Evolutionary conservation across 1,284 basidiomycete genomes (phyloP).

Genomic region (Megacollybia platyphylla): DNA sequence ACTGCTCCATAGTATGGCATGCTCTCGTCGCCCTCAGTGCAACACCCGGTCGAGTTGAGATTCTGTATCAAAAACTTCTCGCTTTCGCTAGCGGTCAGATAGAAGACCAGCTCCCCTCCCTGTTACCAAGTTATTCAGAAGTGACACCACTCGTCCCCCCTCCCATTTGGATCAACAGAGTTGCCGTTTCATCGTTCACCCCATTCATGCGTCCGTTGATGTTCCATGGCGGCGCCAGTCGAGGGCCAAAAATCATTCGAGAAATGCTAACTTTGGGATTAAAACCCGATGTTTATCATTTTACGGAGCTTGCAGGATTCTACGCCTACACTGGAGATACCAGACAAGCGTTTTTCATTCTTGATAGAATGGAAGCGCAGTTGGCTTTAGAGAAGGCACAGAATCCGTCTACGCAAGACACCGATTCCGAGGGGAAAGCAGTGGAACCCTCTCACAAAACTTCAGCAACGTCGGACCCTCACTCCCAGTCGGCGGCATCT

Average conservation of each 20-base stretch:
- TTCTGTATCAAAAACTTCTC: conserved; percentile 10
- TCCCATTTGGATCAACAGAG: conserved; percentile 8
- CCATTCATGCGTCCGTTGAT: conserved; percentile 22
- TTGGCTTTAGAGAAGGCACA: background rate
- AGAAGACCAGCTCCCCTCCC: conserved; percentile 1
- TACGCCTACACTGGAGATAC: conserved; percentile 18
- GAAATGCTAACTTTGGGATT: conserved; percentile 23
- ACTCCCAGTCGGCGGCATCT: background rate
- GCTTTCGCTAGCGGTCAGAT: conserved; percentile 3
- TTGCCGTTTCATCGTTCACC: conserved; percentile 19
- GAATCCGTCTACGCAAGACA: background rate
- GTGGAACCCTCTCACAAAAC: background rate
- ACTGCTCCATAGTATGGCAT: conserved; percentile 21
- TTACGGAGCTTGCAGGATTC: conserved; percentile 23
- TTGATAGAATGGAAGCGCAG: conserved; percentile 13
- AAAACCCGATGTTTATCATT: conserved; percentile 21
- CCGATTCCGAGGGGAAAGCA: background rate
- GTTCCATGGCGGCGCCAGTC: conserved; percentile 10
- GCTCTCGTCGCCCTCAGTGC: conserved; percentile 12
- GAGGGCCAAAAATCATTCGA: conserved; percentile 17
- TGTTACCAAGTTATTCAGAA: background rate
- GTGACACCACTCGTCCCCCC: conserved; percentile 4
- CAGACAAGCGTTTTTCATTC: conserved; percentile 15
- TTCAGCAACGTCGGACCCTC: background rate
- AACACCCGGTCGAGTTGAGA: background rate